Evolutionary conservation across 139 green algal genomes (phyloP).

Genomic region (Chlamydomonas urium): DNA sequence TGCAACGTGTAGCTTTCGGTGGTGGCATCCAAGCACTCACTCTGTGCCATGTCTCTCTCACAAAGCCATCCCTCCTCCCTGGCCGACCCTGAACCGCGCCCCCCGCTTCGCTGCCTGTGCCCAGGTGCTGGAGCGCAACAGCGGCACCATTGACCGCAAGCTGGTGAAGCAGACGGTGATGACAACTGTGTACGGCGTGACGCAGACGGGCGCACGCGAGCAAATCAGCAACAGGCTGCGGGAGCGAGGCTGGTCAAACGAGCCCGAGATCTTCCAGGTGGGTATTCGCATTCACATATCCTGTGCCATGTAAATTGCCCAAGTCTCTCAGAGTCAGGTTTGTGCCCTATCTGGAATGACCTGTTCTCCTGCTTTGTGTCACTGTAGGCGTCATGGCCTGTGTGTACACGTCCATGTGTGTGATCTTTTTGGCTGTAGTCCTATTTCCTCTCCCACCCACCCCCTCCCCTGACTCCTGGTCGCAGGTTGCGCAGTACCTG

Average conservation of each 20-base stretch:
- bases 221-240: conserved; percentile 80
- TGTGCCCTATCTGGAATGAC: not conserved
- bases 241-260: conserved; percentile 65
- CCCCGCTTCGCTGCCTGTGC: too few species aligned
- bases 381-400: not conserved
- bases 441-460: too few species aligned
- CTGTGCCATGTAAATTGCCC: not conserved
- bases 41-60: too few species aligned
- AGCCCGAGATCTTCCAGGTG: conserved; percentile 39
- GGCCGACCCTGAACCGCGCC: too few species aligned
- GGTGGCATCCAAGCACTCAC: too few species aligned
- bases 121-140: conserved; percentile 7
- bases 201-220: conserved; percentile 78
- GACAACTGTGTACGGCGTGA: conserved; percentile 98
- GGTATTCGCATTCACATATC: not conserved
- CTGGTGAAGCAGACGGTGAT: conserved; percentile 99
- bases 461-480: too few species aligned
- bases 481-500: conserved; percentile 65
- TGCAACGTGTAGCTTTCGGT: too few species aligned
- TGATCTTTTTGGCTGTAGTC: not conserved
- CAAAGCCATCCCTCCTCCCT: not conserved
- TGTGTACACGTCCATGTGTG: not conserved
- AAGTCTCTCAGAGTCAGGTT: too few species aligned
- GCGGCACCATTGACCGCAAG: conserved; percentile 84
- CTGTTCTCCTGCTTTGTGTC: too few species aligned